Conservation (phyloP, 2,329 filamentous ascomycete species). For the Stenocarpella maydis region DNA sequence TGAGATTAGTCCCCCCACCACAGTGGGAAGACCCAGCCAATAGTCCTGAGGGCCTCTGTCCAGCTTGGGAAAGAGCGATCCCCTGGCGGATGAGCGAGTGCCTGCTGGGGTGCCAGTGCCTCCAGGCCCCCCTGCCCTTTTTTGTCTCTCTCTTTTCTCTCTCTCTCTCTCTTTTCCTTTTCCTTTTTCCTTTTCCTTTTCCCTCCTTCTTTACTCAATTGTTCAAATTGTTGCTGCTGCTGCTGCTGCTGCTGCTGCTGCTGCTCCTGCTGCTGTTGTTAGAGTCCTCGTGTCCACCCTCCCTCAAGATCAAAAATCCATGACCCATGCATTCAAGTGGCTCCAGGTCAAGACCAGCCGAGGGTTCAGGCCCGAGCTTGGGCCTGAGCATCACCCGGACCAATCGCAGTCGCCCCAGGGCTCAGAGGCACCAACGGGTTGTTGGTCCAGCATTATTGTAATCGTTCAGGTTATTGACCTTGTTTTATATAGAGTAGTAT, state of each 20-base stretch:
- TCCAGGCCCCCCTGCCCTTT: neutral
- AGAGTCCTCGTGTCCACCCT: neutral
- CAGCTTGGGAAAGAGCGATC: slow-evolving; percentile 12
- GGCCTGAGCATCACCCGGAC: neutral
- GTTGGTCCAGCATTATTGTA: neutral
- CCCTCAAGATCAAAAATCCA: neutral
- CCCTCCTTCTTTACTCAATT: neutral
- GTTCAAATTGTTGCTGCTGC: neutral
- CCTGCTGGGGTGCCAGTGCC: slow-evolving; percentile 6
- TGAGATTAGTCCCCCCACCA: slow-evolving; percentile 20
- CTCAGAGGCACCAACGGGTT: neutral
- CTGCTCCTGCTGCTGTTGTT: neutral
- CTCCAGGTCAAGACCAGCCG: too few species aligned
- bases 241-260: neutral
- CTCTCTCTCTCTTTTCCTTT: too few species aligned
- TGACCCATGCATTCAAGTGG: neutral
- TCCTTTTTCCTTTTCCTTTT: too few species aligned
- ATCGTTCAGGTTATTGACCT: neutral
- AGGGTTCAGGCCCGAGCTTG: slow-evolving; percentile 4
- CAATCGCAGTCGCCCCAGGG: neutral
- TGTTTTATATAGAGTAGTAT: neutral
- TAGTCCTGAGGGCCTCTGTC: neutral
- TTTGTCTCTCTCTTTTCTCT: too few species aligned
- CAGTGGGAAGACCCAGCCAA: slow-evolving; percentile 12
- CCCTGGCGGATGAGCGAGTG: neutral